phyloP scores from a whole-genome alignment of 768 basidiomycete genomes.

The Russula brevipes region DNA sequence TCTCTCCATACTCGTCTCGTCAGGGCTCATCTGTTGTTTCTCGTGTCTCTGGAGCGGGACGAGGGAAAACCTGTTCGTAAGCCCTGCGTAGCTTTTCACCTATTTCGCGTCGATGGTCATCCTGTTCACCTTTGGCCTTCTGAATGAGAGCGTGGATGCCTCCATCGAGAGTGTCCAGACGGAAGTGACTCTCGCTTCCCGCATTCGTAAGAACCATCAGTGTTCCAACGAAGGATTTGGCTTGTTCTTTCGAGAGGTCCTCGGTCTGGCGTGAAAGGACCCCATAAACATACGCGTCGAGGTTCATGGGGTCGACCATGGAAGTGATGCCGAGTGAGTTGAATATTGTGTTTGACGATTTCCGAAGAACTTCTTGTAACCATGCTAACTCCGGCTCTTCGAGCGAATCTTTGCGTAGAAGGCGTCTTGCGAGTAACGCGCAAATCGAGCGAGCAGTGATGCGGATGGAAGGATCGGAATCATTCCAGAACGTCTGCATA shows the following conservation, averaged over 20 bases:
- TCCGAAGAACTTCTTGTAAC: not conserved
- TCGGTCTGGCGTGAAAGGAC: not conserved
- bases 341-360: not conserved
- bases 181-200: not conserved
- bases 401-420: not conserved
- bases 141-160: not conserved
- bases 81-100: not conserved
- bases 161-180: not conserved
- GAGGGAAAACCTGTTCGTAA: not conserved
- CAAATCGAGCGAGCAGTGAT: too few relatives aligned
- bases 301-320: not conserved
- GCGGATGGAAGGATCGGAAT: too few relatives aligned
- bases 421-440: not conserved
- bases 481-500: too few relatives aligned
- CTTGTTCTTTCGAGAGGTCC: not conserved
- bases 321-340: not conserved
- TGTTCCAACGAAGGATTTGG: not conserved
- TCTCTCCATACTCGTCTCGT: too few relatives aligned
- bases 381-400: not conserved
- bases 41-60: not conserved
- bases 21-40: not conserved
- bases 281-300: not conserved
- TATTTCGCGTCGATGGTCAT: constrained; percentile 9
- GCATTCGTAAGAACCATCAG: constrained; percentile 3
- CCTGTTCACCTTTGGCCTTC: not conserved